Conservation (phyloP, 2,329 filamentous ascomycete genomes). For the Chrysosporium keratinophilum region DNA sequence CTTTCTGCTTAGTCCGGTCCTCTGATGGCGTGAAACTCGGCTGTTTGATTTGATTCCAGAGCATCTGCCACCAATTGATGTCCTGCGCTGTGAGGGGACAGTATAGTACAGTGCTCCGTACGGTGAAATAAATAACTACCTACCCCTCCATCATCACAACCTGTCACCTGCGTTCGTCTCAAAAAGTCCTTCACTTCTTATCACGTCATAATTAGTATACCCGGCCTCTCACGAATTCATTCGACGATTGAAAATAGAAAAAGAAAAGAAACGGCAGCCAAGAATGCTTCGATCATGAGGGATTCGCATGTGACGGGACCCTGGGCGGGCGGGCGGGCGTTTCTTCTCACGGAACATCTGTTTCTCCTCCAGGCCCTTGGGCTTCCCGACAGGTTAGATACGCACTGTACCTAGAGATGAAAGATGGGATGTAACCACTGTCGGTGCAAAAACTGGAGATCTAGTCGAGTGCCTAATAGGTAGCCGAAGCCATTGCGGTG, state of each 20-base stretch:
- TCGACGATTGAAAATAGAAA: neutral
- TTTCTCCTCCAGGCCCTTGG: neutral
- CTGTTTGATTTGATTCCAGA: neutral
- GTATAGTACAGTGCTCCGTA: no score
- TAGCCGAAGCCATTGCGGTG: no score
- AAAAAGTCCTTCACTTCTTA: neutral
- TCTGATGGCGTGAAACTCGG: slow-evolving; percentile 3
- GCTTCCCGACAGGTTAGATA: no score
- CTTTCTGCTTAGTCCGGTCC: neutral
- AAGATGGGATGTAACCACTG: no score
- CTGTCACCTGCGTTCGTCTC: neutral
- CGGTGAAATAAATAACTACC: no score
- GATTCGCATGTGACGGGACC: slow-evolving; percentile 4
- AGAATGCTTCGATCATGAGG: neutral
- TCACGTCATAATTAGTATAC: neutral
- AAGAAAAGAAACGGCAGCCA: neutral
- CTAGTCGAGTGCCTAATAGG: no score
- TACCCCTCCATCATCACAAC: no score
- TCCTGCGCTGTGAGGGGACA: no score
- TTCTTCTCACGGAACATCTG: neutral
- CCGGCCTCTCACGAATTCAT: neutral
- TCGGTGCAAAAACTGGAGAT: no score
- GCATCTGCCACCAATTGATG: no score
- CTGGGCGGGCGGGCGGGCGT: neutral
- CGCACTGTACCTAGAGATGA: neutral